phyloP scores from a whole-genome alignment of 306 rosid genomes.

The Oemleria cerasiformis region DNA sequence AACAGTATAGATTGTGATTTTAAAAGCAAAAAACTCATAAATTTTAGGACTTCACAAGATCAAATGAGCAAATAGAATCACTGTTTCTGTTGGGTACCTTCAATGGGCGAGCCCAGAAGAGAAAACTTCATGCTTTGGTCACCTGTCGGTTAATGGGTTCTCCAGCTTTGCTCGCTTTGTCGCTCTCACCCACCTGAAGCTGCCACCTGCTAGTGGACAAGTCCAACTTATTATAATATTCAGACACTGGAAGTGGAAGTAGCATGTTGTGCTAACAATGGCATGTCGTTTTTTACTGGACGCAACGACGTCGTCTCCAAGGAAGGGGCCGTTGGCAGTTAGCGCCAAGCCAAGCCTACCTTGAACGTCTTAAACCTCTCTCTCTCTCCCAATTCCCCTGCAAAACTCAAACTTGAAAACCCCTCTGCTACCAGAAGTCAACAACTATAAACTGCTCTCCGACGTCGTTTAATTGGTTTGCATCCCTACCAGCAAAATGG shows the following conservation, averaged over 20 bases:
- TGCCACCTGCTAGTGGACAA: not conserved
- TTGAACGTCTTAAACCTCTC: not conserved
- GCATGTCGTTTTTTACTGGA: not conserved
- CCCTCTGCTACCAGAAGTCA: not conserved
- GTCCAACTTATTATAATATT: not conserved
- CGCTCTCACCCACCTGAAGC: no score
- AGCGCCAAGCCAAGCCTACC: not conserved
- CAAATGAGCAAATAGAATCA: not conserved
- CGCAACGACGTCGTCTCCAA: not conserved
- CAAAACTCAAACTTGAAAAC: not conserved
- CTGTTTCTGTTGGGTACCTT: not conserved
- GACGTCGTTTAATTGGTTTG: conserved; percentile 11
- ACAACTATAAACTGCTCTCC: not conserved
- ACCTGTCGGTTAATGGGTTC: not conserved
- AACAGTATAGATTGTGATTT: not conserved
- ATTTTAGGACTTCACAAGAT: not conserved
- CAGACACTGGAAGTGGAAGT: not conserved
- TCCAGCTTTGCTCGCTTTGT: no score
- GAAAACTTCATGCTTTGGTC: not conserved
- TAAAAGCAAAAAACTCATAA: not conserved
- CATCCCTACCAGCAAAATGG: not conserved
- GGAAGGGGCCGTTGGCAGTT: not conserved
- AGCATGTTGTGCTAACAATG: not conserved
- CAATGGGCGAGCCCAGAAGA: not conserved
- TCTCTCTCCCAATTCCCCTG: not conserved